phyloP scores from a whole-genome alignment of 164 flowering plant species.

The Macadamia tetraphylla region DNA sequence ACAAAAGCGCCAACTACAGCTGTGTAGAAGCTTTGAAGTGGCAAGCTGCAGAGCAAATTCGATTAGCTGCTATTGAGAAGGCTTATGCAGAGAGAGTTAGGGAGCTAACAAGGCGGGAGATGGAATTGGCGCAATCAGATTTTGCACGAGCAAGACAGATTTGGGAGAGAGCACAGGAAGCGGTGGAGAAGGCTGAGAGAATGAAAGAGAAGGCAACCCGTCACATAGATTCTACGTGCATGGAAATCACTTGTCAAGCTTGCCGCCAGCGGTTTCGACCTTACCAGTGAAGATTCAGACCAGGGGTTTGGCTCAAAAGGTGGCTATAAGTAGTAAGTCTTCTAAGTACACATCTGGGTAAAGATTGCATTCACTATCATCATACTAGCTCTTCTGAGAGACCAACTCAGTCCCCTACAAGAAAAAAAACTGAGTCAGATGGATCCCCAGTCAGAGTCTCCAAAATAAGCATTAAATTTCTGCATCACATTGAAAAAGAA shows the following conservation, averaged over 20 bases:
- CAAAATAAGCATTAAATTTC: slow-evolving; percentile 11
- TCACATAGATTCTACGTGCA: slow-evolving; percentile 52
- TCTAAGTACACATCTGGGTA: not conserved
- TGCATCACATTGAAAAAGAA: slow-evolving; percentile 8
- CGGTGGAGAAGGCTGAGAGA: slow-evolving; percentile 63
- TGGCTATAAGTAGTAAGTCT: not conserved
- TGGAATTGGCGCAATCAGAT: slow-evolving; percentile 89
- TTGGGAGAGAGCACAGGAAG: slow-evolving; percentile 85
- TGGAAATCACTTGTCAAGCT: slow-evolving; percentile 91
- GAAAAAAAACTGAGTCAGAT: not conserved
- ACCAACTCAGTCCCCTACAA: not conserved
- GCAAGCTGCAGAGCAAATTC: slow-evolving; percentile 84
- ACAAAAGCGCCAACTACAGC: slow-evolving; percentile 11
- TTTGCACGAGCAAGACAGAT: slow-evolving; percentile 67
- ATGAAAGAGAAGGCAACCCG: slow-evolving; percentile 57
- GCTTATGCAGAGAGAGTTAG: slow-evolving; percentile 90
- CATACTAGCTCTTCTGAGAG: not conserved
- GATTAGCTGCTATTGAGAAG: slow-evolving; percentile 79
- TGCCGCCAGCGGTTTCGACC: slow-evolving; percentile 76
- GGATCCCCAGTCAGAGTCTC: slow-evolving; percentile 5
- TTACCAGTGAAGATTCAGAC: slow-evolving; percentile 3
- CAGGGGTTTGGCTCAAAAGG: not conserved
- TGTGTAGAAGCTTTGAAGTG: slow-evolving; percentile 59
- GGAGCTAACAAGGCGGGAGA: slow-evolving; percentile 80
- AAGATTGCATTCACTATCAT: not conserved